phyloP scores from a whole-genome alignment of 495 filamentous ascomycete genomes.

The Cairneyella variabilis region DNA sequence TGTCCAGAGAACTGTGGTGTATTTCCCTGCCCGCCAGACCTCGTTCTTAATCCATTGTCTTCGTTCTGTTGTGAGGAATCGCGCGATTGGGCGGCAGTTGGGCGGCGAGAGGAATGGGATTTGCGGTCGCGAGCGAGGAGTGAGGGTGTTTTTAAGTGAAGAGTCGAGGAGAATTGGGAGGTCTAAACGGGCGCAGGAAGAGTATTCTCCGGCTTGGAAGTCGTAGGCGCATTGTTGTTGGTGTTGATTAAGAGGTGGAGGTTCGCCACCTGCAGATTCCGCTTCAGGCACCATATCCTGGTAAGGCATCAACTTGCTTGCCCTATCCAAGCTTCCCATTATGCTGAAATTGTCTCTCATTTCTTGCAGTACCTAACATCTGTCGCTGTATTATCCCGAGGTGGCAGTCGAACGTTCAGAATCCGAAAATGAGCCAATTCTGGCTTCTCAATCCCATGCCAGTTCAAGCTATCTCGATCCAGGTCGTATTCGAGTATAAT shows the following conservation, averaged over 20 bases:
- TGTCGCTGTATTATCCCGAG: too few species aligned
- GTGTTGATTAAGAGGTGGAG: background rate
- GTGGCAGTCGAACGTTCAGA: too few species aligned
- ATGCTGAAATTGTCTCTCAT: too few species aligned
- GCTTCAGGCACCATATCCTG: too few species aligned
- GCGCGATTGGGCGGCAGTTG: constrained; percentile 53
- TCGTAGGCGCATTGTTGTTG: constrained; percentile 19
- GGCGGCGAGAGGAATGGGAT: constrained; percentile 65
- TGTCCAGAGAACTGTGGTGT: constrained; percentile 50
- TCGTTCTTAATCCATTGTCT: constrained; percentile 64
- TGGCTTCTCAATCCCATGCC: too few species aligned
- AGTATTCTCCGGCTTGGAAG: constrained; percentile 22
- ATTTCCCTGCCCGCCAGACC: constrained; percentile 56
- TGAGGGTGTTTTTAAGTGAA: constrained; percentile 21
- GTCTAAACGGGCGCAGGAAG: constrained; percentile 17
- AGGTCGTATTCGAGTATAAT: too few species aligned
- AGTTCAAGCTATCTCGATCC: too few species aligned
- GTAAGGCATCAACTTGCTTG: too few species aligned
- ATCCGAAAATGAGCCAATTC: too few species aligned
- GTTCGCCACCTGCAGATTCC: too few species aligned
- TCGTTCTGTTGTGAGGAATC: constrained; percentile 73
- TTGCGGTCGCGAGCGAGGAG: constrained; percentile 54
- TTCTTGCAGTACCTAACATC: too few species aligned
- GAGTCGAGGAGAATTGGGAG: constrained; percentile 16
- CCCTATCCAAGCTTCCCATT: too few species aligned